Percentiles rank a stretch among this genome's conserved stretches.
Evolutionary conservation across 768 basidiomycete genomes (phyloP).

Genomic region (Gloeophyllum trabeum): DNA sequence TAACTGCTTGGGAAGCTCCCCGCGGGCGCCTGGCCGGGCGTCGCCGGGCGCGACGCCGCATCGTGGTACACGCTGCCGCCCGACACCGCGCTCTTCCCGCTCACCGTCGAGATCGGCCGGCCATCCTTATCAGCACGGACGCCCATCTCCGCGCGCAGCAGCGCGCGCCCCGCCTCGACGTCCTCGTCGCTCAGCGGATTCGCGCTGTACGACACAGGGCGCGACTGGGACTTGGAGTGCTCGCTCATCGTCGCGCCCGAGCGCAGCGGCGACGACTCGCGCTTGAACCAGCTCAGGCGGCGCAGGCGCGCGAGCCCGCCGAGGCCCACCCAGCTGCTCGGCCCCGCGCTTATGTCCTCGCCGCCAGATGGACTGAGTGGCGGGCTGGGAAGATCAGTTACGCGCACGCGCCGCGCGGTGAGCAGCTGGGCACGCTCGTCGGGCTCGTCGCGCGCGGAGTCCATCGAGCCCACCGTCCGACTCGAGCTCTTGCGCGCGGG

Average conservation of each 20-base stretch:
- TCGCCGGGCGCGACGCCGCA: constrained; percentile 35
- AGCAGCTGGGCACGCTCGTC: constrained; percentile 27
- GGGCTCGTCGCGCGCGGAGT: background rate
- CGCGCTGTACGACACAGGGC: constrained; percentile 13
- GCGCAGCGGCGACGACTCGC: constrained; percentile 13
- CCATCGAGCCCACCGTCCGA: background rate
- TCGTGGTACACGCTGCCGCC: constrained; percentile 55
- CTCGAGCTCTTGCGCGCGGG: constrained; percentile 10
- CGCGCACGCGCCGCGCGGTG: constrained; percentile 35
- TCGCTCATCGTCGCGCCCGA: constrained; percentile 16
- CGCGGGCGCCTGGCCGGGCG: no score
- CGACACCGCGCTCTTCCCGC: constrained; percentile 24
- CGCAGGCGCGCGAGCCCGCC: constrained; percentile 35
- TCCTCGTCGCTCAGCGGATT: constrained; percentile 27
- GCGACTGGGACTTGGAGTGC: constrained; percentile 17
- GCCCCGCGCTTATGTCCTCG: constrained; percentile 13
- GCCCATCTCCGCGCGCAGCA: constrained; percentile 7
- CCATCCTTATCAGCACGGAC: constrained; percentile 22
- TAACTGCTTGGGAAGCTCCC: no score
- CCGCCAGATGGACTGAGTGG: constrained; percentile 12
- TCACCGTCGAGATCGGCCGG: constrained; percentile 49
- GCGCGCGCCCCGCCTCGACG: constrained; percentile 27
- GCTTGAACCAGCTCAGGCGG: constrained; percentile 51
- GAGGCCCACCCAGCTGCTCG: constrained; percentile 32
- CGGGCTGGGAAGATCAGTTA: constrained; percentile 17